Percentiles rank a stretch among this genome's conserved stretches.
Conservation (phyloP, 805 yeast species). For the Saturnispora besseyi region DNA sequence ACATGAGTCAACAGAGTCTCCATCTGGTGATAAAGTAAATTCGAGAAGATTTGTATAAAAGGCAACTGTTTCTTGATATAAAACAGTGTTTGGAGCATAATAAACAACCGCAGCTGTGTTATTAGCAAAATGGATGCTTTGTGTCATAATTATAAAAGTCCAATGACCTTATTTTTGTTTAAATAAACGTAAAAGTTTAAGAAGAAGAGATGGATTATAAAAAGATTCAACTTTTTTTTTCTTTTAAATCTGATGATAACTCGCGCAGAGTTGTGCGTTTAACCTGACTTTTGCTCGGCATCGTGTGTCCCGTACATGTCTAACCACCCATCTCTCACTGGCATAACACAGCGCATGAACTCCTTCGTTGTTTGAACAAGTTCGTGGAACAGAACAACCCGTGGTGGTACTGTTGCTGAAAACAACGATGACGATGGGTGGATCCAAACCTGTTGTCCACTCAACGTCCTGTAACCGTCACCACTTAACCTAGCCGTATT, state of each 20-base stretch:
- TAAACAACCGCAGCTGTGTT: conserved; percentile 47
- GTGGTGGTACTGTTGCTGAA: conserved; percentile 61
- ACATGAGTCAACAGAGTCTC: conserved; percentile 20
- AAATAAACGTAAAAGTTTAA: not conserved
- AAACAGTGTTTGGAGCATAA: conserved; percentile 40
- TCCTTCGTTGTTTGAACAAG: conserved; percentile 79
- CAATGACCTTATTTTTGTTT: not conserved
- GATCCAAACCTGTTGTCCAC: conserved; percentile 62
- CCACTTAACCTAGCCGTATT: conserved; percentile 59
- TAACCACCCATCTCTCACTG: conserved; percentile 66
- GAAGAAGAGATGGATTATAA: not conserved
- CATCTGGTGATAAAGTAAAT: conserved; percentile 16
- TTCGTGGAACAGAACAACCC: conserved; percentile 69
- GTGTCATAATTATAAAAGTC: conserved; percentile 3
- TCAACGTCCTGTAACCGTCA: conserved; percentile 57
- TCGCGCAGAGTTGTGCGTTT: not conserved
- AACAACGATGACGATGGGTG: conserved; percentile 82
- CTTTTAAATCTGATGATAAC: conserved; percentile 1
- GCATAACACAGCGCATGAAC: conserved; percentile 75
- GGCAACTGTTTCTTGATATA: conserved; percentile 37
- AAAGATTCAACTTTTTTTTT: not conserved
- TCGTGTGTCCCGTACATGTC: conserved; percentile 58
- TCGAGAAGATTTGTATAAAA: conserved; percentile 49
- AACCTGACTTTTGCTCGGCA: conserved; percentile 7
- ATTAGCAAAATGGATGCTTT: conserved; percentile 33